Evolutionary conservation across 768 basidiomycete species (phyloP).

Genomic region (Podaxis mareebaensis): DNA sequence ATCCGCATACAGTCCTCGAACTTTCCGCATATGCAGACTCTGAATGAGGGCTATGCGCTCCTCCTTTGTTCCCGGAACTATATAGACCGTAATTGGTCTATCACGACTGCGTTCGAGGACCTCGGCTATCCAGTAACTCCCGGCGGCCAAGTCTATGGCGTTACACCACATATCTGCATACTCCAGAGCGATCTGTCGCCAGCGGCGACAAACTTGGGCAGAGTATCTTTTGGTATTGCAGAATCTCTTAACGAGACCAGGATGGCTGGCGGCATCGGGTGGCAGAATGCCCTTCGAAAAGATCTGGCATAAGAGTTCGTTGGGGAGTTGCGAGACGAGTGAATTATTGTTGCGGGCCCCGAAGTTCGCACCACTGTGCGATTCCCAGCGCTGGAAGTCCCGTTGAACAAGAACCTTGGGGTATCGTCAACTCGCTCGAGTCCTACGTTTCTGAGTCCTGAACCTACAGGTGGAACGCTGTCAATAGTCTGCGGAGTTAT

Average conservation of each 20-base stretch:
- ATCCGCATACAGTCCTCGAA: neutral
- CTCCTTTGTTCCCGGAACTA: neutral
- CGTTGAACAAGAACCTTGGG: neutral
- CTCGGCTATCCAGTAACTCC: neutral
- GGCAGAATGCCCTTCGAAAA: neutral
- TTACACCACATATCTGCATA: neutral
- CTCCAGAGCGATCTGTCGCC: neutral
- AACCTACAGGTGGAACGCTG: neutral
- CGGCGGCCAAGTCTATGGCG: neutral
- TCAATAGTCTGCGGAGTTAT: neutral
- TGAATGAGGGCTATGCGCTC: neutral
- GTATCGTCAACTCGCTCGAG: neutral
- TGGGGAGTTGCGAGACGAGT: neutral
- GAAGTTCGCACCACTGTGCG: neutral
- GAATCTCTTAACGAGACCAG: neutral
- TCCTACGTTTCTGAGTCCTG: neutral
- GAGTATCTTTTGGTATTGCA: neutral
- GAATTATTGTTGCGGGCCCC: neutral
- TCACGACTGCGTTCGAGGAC: neutral
- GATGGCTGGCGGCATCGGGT: neutral
- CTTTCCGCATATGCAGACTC: neutral
- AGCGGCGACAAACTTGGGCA: neutral
- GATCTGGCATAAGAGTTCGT: neutral
- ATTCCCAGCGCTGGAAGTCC: neutral
- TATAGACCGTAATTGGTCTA: neutral